phyloP scores from a whole-genome alignment of 2,329 filamentous ascomycete genomes.

The Colletotrichum tamarilloi region DNA sequence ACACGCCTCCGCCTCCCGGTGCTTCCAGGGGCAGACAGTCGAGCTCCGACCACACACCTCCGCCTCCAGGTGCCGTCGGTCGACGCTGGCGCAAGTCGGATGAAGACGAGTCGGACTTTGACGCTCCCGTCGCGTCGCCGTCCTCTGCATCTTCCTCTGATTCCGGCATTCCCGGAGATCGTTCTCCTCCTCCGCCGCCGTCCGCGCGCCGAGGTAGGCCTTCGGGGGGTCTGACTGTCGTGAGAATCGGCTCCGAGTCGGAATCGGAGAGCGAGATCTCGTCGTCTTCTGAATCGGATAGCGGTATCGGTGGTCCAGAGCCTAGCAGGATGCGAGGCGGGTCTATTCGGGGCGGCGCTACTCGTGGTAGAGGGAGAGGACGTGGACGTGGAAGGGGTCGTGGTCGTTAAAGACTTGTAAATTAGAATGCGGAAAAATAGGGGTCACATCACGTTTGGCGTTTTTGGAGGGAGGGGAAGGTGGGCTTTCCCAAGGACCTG shows the following conservation, averaged over 20 bases:
- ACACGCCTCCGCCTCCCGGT: constrained; percentile 7
- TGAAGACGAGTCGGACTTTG: constrained; percentile 14
- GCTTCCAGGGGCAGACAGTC: not conserved
- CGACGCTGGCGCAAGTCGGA: constrained; percentile 1
- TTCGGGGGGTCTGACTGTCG: constrained; percentile 23
- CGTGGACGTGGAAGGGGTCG: constrained; percentile 22
- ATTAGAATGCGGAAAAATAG: not conserved
- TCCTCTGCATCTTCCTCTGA: constrained; percentile 22
- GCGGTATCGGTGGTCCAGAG: constrained; percentile 19
- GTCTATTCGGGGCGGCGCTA: not conserved
- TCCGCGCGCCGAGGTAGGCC: constrained; percentile 10
- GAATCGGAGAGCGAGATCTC: constrained; percentile 30
- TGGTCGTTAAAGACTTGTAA: not conserved
- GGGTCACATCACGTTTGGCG: not conserved
- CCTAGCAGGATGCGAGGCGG: not conserved
- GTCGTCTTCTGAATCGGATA: constrained; percentile 25
- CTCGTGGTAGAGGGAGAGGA: constrained; percentile 15
- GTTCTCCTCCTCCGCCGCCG: not conserved
- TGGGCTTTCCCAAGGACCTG: not conserved
- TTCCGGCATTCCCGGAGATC: constrained; percentile 22
- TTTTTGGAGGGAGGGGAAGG: not conserved
- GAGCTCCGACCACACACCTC: constrained; percentile 15
- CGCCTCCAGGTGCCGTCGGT: not conserved
- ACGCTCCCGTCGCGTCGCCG: not conserved
- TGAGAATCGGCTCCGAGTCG: constrained; percentile 33